Evolutionary conservation across 2,329 filamentous ascomycete genomes (phyloP), one percentile per base, ranked within the genome.

Genomic region (Fusarium sp.): DNA sequence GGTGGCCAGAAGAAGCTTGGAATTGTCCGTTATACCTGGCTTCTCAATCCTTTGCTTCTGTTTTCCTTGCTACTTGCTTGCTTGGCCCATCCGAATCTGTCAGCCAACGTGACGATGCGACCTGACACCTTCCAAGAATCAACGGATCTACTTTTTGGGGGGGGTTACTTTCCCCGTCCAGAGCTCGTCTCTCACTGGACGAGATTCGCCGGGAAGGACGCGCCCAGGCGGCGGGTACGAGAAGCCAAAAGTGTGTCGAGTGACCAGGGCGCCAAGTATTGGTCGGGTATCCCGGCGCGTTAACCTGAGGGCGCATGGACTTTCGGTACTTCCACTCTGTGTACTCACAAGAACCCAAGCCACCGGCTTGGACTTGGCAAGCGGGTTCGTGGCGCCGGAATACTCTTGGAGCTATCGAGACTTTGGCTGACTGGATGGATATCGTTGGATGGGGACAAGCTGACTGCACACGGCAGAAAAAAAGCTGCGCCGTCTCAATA

Each of bases 301-400:
- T 18, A 31, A 31, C 8, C 2, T 29, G 48, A 52, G 48, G 48
- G 27, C 48, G 48, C 24, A 31, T 52, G 39, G 27, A 29, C 59
- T 48, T 22, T 11, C 16, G 29, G 39, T 62, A 62, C 59, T 39
- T 48, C 41, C 4, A 27, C 13, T 7, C 10, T 11, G n/a, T 14
- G 59, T 62, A 62, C 22, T 10, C n/a, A 62, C 68, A 69, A 65
- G 64, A 50, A 39, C 39, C 68, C 67, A 62, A 62, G n/a, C 66
- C 54, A 56, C 24, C 59, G 68, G 59, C 48, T 31, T 72, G 50
- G 64, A 31, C 71, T 74, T 74, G 67, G 71, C 71, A 48, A 58
- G 22, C 39, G 56, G 61, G 45, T 58, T 70, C 48, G 67, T 58
- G 39, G 43, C 27, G 59, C 59, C 59, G 41, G 48, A 20, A 6